Percentiles rank a stretch among this genome's conserved stretches.
phyloP scores from a whole-genome alignment of 192 early-diverging fungal genomes.

The Coemansia sp. region DNA sequence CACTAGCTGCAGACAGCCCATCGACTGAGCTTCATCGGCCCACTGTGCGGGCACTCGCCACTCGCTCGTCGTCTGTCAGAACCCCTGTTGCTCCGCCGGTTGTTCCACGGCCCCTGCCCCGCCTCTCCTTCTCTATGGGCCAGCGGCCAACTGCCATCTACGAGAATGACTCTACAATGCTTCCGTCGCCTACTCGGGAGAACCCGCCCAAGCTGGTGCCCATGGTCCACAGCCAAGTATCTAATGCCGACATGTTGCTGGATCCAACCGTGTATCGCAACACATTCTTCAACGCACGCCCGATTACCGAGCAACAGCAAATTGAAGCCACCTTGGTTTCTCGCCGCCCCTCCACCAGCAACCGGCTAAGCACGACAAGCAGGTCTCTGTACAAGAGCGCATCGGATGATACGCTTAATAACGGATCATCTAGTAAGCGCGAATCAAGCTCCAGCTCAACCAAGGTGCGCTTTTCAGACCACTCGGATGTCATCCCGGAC shows the following conservation, averaged over 20 bases:
- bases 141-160: conserved; percentile 24
- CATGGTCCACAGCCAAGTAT: conserved; percentile 23
- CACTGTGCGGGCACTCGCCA: background rate
- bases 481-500: conserved; percentile 9
- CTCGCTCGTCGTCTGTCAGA: conserved; percentile 1
- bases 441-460: background rate
- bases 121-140: conserved; percentile 17
- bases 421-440: background rate
- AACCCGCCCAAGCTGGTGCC: conserved; percentile 26
- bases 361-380: background rate
- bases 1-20: background rate
- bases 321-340: conserved; percentile 11
- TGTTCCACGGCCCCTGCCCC: conserved; percentile 8
- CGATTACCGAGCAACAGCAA: conserved; percentile 16
- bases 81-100: background rate
- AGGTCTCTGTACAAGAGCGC: conserved; percentile 17
- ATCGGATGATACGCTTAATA: conserved; percentile 34
- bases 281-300: conserved; percentile 42
- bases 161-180: conserved; percentile 10
- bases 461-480: conserved; percentile 12
- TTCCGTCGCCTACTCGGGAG: conserved; percentile 28
- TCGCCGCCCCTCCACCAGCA: background rate
- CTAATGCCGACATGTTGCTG: conserved; percentile 10
- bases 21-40: background rate
- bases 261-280: conserved; percentile 41